A percentile compares a stretch with the other conserved stretches of the same genome.
phyloP scores from a whole-genome alignment of 2,329 filamentous ascomycete species.

The Colletotrichum endophyticum region DNA sequence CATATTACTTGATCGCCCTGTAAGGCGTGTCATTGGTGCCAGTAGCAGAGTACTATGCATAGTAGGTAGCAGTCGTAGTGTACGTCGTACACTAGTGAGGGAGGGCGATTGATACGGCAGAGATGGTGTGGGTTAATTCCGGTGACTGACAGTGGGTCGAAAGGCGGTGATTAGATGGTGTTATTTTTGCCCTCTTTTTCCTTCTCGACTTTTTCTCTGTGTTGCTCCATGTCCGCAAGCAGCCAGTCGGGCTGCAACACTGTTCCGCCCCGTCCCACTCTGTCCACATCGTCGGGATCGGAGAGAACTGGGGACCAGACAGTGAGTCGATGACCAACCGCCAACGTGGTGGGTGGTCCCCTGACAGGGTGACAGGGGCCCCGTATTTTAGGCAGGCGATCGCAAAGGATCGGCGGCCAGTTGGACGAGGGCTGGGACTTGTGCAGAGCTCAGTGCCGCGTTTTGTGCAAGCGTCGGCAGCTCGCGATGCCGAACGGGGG shows the following conservation, averaged over 20 bases:
- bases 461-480: constrained; percentile 16
- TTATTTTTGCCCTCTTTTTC: neutral
- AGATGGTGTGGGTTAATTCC: neutral
- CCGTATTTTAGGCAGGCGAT: constrained; percentile 16
- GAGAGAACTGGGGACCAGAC: neutral
- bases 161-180: neutral
- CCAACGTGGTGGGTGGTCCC: constrained; percentile 15
- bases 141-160: neutral
- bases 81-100: neutral
- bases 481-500: constrained; percentile 8
- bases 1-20: neutral
- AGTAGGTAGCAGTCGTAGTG: neutral
- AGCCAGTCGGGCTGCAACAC: constrained; percentile 14
- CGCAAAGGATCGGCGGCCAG: constrained; percentile 2
- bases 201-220: neutral
- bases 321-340: constrained; percentile 1
- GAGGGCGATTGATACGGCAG: neutral
- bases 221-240: neutral
- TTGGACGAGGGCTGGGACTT: neutral
- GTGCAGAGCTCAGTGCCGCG: neutral
- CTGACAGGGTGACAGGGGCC: neutral
- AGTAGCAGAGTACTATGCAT: neutral
- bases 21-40: neutral
- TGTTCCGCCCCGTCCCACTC: constrained; percentile 8
- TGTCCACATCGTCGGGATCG: constrained; percentile 19